A percentile compares a stretch with the other conserved stretches of the same genome.
phyloP scores from a whole-genome alignment of 306 rosid genomes.

The Acmispon strigosus region DNA sequence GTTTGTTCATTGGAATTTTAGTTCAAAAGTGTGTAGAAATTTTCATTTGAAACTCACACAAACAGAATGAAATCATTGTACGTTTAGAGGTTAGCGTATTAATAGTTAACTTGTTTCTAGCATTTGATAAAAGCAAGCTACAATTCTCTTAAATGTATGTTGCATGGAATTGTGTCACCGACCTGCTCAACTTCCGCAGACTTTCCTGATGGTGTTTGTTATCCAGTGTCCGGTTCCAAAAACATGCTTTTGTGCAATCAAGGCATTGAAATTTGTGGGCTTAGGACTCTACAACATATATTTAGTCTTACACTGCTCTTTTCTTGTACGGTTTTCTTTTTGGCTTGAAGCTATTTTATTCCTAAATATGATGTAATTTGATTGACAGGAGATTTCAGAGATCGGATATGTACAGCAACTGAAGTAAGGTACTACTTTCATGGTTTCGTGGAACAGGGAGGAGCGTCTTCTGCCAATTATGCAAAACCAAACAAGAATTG shows the following conservation, averaged over 20 bases:
- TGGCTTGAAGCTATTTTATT: slow-evolving; percentile 6
- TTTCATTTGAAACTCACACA: not conserved
- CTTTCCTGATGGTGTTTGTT: too few species aligned
- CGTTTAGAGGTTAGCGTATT: not conserved
- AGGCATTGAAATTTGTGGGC: not conserved
- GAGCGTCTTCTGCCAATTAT: slow-evolving; percentile 15
- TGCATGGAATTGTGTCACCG: not conserved
- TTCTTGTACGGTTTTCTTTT: not conserved
- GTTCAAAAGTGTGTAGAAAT: not conserved
- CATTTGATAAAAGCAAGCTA: not conserved
- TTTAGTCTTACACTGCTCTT: not conserved
- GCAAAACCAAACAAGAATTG: slow-evolving; percentile 66
- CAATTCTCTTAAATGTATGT: slow-evolving; percentile 1
- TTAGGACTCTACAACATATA: not conserved
- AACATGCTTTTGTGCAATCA: not conserved
- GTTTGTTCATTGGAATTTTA: not conserved
- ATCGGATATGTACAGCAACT: slow-evolving; percentile 46
- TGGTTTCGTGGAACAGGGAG: slow-evolving; percentile 23
- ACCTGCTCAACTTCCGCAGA: not conserved
- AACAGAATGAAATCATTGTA: not conserved
- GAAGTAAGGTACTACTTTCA: slow-evolving; percentile 58
- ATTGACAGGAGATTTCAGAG: slow-evolving; percentile 48
- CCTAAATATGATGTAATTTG: slow-evolving; percentile 16
- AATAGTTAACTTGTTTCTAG: not conserved
- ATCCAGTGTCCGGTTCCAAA: not conserved